Conservation (phyloP, 1,284 basidiomycete genomes). For the Cryptococcus amylolentus region DNA sequence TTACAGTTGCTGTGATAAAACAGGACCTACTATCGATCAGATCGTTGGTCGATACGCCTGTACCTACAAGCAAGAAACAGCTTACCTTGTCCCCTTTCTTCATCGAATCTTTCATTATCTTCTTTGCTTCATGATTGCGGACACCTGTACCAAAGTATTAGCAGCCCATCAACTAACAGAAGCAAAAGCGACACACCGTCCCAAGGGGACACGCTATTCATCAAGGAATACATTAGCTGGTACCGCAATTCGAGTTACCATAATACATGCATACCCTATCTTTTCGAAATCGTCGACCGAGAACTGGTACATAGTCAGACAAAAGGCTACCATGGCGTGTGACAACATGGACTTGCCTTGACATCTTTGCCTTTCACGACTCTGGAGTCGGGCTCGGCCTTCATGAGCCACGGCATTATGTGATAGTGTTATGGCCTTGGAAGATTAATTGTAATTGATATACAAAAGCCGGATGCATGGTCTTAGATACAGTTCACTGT, state of each 20-base stretch:
- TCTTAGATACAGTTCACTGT: too few species aligned
- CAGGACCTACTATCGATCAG: slow-evolving; percentile 41
- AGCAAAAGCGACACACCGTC: slow-evolving; percentile 59
- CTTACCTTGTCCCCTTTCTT: slow-evolving; percentile 71
- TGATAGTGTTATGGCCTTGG: background rate
- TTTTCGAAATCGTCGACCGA: slow-evolving; percentile 83
- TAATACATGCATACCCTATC: slow-evolving; percentile 44
- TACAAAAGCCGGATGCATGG: too few species aligned
- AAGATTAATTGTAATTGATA: background rate
- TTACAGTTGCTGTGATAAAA: slow-evolving; percentile 93
- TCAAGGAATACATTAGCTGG: background rate
- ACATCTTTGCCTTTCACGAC: slow-evolving; percentile 87
- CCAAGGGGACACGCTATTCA: slow-evolving; percentile 69
- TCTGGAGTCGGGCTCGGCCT: slow-evolving; percentile 84
- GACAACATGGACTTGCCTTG: slow-evolving; percentile 57
- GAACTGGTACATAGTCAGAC: slow-evolving; percentile 58
- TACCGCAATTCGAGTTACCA: background rate
- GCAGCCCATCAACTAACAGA: background rate
- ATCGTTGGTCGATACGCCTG: background rate
- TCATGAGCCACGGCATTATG: slow-evolving; percentile 69
- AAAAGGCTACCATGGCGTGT: background rate
- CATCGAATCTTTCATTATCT: slow-evolving; percentile 85
- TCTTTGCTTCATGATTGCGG: slow-evolving; percentile 84
- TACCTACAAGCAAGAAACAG: background rate
- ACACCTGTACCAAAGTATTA: slow-evolving; percentile 30